These are phyloP conservation scores for Ilex aquifolium DNA, from an alignment of 257 asterid genomes.

Conservation along the genomic window DNA sequence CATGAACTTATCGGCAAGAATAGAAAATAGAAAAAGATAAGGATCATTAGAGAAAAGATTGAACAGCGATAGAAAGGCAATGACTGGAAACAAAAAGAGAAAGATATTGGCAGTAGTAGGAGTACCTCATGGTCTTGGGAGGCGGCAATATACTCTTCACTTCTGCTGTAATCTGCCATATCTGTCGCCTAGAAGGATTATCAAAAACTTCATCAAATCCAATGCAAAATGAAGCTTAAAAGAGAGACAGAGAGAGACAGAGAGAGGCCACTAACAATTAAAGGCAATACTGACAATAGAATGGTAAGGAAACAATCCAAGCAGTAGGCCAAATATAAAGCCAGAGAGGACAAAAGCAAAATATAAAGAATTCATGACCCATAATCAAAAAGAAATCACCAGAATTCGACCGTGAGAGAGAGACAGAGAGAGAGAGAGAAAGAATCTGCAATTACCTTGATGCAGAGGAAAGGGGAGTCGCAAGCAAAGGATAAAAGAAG, in stretches of 20 bases:
- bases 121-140: conserved; percentile 24
- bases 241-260: conserved; percentile 6
- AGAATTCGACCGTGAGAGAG: background rate
- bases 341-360: background rate
- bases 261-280: conserved; percentile 4
- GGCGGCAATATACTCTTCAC: conserved; percentile 16
- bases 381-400: too few relatives aligned
- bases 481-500: conserved; percentile 30
- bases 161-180: conserved; percentile 17
- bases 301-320: conserved; percentile 7
- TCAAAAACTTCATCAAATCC: background rate
- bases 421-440: conserved; percentile 16
- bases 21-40: too few relatives aligned
- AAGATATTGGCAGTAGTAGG: background rate
- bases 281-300: conserved; percentile 18
- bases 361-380: background rate
- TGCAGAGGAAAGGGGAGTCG: conserved; percentile 45
- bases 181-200: background rate
- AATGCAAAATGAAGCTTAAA: background rate
- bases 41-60: too few relatives aligned
- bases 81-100: background rate
- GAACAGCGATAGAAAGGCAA: too few relatives aligned
- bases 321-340: background rate
- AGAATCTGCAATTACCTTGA: conserved; percentile 51
- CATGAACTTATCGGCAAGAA: too few relatives aligned